A percentile compares a stretch with the other conserved stretches of the same genome.
Evolutionary conservation across 768 basidiomycete genomes (phyloP).

Genomic region (Mycena filopes): DNA sequence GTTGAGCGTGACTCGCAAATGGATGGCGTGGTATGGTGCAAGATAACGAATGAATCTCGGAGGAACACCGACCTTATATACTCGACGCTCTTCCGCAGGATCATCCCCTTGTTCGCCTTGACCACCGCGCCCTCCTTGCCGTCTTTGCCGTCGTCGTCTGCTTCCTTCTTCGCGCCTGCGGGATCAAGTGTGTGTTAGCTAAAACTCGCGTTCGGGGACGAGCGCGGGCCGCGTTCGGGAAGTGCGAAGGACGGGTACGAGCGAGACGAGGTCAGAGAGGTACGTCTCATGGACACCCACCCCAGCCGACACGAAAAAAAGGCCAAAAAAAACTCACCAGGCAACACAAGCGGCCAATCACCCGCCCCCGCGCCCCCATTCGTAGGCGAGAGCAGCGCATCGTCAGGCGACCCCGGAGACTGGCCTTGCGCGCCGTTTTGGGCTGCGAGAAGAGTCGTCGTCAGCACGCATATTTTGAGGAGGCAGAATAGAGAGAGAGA

Average conservation of each 20-base stretch:
- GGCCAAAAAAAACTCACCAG: constrained; percentile 16
- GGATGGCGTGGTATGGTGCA: too few species aligned
- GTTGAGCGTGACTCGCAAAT: too few species aligned
- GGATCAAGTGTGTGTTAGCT: background rate
- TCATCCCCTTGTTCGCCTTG: constrained; percentile 97
- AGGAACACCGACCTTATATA: constrained; percentile 60
- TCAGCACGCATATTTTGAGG: too few species aligned
- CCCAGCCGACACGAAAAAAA: background rate
- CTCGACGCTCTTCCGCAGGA: constrained; percentile 84
- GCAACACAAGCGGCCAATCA: constrained; percentile 30
- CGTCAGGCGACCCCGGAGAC: constrained; percentile 26
- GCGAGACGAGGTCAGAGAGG: too few species aligned
- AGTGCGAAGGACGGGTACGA: too few species aligned
- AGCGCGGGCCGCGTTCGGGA: background rate
- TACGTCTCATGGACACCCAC: background rate
- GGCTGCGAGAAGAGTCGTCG: background rate
- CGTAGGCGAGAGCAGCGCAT: constrained; percentile 25
- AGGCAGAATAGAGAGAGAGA: too few species aligned
- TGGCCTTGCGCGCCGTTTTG: constrained; percentile 20
- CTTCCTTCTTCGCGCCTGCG: constrained; percentile 32
- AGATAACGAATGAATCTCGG: too few species aligned
- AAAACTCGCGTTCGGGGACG: background rate
- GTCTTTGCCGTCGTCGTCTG: constrained; percentile 30
- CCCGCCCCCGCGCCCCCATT: constrained; percentile 9
- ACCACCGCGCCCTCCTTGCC: constrained; percentile 59